These are phyloP conservation scores for Truncatella angustata DNA, from an alignment of 2,329 filamentous ascomycete species.

Conservation along the genomic window DNA sequence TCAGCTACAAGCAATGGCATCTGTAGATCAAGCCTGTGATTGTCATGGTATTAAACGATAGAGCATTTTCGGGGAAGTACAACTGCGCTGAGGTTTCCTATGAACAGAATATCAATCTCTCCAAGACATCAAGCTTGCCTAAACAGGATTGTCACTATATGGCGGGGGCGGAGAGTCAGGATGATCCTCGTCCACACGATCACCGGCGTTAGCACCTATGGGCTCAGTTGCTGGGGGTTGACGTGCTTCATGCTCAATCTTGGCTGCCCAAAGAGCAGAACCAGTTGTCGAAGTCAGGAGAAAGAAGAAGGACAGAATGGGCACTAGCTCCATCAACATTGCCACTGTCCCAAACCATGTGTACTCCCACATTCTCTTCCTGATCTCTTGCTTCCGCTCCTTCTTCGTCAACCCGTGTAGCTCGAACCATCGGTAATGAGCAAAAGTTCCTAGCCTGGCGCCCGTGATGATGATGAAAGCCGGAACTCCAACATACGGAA, in stretches of 20 bases:
- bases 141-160: constrained; percentile 37
- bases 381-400: constrained; percentile 69
- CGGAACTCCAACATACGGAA: constrained; percentile 79
- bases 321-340: constrained; percentile 82
- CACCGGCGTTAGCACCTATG: constrained; percentile 8
- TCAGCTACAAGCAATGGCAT: too few species aligned
- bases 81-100: too few species aligned
- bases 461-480: constrained; percentile 88
- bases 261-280: constrained; percentile 80
- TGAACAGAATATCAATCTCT: too few species aligned
- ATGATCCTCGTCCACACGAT: constrained; percentile 20
- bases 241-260: constrained; percentile 63
- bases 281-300: constrained; percentile 83
- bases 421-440: constrained; percentile 89
- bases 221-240: constrained; percentile 13
- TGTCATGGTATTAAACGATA: too few species aligned
- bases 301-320: constrained; percentile 90
- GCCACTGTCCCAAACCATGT: constrained; percentile 90
- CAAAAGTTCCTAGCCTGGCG: constrained; percentile 80
- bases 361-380: constrained; percentile 73
- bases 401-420: constrained; percentile 72
- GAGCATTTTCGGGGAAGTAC: too few species aligned
- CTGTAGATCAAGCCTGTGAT: too few species aligned
- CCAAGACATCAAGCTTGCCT: too few species aligned
- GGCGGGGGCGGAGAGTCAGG: constrained; percentile 33